A percentile compares a stretch with the other conserved stretches of the same genome.
phyloP scores from a whole-genome alignment of 2,329 filamentous ascomycete species.

The Epichloe uncinata region DNA sequence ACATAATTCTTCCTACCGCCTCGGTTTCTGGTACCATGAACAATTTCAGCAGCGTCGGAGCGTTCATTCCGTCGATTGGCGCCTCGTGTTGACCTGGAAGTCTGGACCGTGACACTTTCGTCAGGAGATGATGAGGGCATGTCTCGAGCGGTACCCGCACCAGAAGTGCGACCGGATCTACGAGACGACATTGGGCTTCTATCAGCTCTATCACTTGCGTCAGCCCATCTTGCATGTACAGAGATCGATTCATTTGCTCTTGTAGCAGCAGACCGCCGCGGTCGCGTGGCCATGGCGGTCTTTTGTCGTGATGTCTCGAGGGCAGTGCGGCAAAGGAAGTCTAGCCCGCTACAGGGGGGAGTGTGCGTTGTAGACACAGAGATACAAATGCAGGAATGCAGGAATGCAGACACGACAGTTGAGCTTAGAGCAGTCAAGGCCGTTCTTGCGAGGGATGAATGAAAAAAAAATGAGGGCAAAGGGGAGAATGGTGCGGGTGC shows the following conservation, averaged over 20 bases:
- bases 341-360: not conserved
- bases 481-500: no score
- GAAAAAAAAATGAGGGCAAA: not conserved
- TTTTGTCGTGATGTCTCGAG: not conserved
- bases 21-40: constrained; percentile 38
- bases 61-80: constrained; percentile 23
- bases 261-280: constrained; percentile 30
- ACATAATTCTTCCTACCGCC: constrained; percentile 47
- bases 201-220: constrained; percentile 23
- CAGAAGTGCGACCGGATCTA: constrained; percentile 34
- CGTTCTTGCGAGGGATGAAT: not conserved
- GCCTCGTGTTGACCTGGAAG: constrained; percentile 34
- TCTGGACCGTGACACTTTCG: constrained; percentile 37
- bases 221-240: constrained; percentile 27
- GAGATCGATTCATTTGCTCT: constrained; percentile 31
- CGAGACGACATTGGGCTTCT: constrained; percentile 37
- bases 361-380: not conserved
- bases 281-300: constrained; percentile 32
- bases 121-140: constrained; percentile 34
- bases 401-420: not conserved
- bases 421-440: not conserved
- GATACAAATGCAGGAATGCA: not conserved
- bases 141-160: constrained; percentile 29
- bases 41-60: constrained; percentile 33
- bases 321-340: not conserved